Percentiles rank a stretch among this genome's conserved stretches.
These are phyloP conservation scores for Alternaria burnsii DNA, from an alignment of 2,329 filamentous ascomycete genomes.

Conservation along the genomic window DNA sequence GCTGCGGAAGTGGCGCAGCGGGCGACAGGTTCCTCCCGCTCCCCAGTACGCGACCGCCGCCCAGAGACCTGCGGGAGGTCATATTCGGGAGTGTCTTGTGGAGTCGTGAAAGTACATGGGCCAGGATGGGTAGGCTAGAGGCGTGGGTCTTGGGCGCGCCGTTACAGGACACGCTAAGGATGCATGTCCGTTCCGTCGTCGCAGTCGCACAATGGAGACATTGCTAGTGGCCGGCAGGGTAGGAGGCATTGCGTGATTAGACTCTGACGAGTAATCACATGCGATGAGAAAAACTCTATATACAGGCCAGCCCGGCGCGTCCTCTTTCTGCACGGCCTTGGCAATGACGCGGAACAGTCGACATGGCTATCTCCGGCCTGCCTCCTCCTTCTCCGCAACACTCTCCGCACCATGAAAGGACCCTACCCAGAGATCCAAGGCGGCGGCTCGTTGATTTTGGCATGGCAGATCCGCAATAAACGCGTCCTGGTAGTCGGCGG, in stretches of 20 bases:
- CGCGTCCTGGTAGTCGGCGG: conserved; percentile 92
- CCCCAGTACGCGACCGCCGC: conserved; percentile 90
- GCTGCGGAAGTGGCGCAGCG: conserved; percentile 55
- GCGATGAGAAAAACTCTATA: neutral
- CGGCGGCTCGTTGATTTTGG: conserved; percentile 90
- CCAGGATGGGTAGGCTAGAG: conserved; percentile 15
- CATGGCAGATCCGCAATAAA: conserved; percentile 93
- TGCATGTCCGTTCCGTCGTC: conserved; percentile 15
- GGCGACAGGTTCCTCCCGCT: conserved; percentile 84
- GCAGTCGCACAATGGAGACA: neutral
- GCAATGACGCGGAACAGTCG: conserved; percentile 23
- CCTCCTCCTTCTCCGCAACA: conserved; percentile 27
- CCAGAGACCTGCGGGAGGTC: conserved; percentile 70
- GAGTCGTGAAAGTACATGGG: conserved; percentile 28
- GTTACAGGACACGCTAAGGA: conserved; percentile 28
- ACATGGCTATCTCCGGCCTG: conserved; percentile 36
- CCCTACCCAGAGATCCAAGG: conserved; percentile 83
- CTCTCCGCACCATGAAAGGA: conserved; percentile 54
- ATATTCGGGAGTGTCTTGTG: conserved; percentile 38
- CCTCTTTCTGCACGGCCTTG: conserved; percentile 14
- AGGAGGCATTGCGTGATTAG: neutral
- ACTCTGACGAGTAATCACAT: neutral
- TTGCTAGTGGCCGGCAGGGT: neutral
- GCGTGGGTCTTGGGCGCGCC: conserved; percentile 23
- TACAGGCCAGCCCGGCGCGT: neutral